phyloP scores from a whole-genome alignment of 2,329 filamentous ascomycete genomes.

The Exophiala oligosperma region DNA sequence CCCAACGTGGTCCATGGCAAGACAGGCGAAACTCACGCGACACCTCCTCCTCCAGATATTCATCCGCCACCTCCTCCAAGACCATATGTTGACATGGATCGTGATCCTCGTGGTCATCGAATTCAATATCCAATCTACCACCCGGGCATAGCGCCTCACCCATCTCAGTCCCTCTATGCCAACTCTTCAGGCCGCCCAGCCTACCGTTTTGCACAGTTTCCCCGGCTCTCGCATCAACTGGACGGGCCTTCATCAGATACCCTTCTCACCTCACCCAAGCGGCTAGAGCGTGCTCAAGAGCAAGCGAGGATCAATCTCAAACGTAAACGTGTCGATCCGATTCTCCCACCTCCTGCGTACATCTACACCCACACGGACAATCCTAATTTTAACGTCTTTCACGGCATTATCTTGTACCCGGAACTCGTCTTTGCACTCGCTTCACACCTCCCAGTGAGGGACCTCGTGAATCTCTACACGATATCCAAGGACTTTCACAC shows the following conservation, averaged over 20 bases:
- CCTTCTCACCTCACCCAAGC: constrained; percentile 20
- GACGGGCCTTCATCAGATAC: constrained; percentile 14
- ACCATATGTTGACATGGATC: constrained; percentile 18
- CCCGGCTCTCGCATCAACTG: background rate
- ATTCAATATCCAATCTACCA: background rate
- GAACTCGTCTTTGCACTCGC: constrained; percentile 59
- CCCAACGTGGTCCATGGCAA: background rate
- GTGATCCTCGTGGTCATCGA: constrained; percentile 13
- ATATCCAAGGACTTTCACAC: constrained; percentile 64
- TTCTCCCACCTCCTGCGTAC: constrained; percentile 25
- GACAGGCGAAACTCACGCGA: background rate
- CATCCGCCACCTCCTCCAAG: background rate
- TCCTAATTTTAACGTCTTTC: constrained; percentile 29
- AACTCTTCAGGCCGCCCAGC: background rate
- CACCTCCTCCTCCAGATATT: background rate
- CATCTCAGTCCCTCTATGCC: background rate
- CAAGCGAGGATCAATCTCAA: constrained; percentile 19
- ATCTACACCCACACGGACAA: constrained; percentile 24
- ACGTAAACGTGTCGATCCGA: constrained; percentile 21
- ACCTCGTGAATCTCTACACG: constrained; percentile 65
- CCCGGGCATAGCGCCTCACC: background rate
- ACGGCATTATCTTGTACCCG: constrained; percentile 36
- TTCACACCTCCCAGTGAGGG: constrained; percentile 53
- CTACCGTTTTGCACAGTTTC: background rate
- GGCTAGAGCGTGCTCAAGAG: constrained; percentile 16